Conservation (phyloP, 768 basidiomycete species). For the Podaxis pistillaris region DNA sequence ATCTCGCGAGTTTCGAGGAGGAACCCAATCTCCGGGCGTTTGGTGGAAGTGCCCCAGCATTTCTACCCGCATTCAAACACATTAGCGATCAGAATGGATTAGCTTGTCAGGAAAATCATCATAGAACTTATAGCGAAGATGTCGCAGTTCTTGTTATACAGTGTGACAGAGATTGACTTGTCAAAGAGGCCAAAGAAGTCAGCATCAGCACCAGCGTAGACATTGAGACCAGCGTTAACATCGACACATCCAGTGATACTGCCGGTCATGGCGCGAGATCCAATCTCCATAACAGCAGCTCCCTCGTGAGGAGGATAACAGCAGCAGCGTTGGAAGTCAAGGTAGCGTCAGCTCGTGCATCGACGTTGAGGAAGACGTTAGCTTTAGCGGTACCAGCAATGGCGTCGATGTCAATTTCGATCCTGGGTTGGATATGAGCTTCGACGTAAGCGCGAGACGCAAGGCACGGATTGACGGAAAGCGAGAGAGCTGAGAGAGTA, state of each 20-base stretch:
- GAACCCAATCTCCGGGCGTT: background rate
- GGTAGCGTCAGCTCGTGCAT: constrained; percentile 19
- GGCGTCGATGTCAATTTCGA: constrained; percentile 43
- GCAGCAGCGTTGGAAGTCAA: background rate
- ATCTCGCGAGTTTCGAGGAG: background rate
- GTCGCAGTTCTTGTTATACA: constrained; percentile 36
- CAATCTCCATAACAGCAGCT: background rate
- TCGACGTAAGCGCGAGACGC: constrained; percentile 37
- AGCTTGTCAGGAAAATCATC: background rate
- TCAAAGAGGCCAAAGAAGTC: constrained; percentile 40
- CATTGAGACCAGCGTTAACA: constrained; percentile 29
- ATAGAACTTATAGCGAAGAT: constrained; percentile 31
- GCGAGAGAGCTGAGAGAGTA: constrained; percentile 30
- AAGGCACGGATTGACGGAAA: constrained; percentile 38
- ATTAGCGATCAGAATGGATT: background rate
- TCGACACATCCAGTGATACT: constrained; percentile 28
- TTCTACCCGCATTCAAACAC: background rate
- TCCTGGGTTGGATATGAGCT: constrained; percentile 46
- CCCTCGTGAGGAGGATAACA: background rate
- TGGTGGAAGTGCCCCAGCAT: background rate
- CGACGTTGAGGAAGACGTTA: constrained; percentile 39
- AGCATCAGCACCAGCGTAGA: constrained; percentile 37
- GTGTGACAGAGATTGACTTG: constrained; percentile 24
- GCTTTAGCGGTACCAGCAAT: constrained; percentile 34
- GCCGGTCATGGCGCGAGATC: background rate